Evolutionary conservation across 2,329 filamentous ascomycete genomes (phyloP), one percentile per base, ranked within the genome.

Genomic region (Blastomyces gilchristii): DNA sequence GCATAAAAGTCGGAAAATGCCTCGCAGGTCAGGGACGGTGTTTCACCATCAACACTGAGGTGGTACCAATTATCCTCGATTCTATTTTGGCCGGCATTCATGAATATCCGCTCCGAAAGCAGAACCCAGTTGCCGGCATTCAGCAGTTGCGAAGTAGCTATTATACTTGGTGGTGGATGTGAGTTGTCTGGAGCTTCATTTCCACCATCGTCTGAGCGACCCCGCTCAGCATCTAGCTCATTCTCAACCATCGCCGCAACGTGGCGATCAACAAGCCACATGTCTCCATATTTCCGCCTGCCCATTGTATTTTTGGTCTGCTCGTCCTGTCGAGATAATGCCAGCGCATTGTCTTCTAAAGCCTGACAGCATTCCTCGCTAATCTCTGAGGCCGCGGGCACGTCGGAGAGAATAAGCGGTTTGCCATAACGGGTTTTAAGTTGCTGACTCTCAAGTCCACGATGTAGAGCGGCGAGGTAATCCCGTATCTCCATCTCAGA

Each of bases 1-100:
- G 83, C 83, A 69, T 91, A 82, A 54, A 96, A 87, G 68, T 94
- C 90, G 5, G 84, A 81, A n/a, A 95, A 81, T 0, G 89, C 86
- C 1, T 89, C 91, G 7, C 86, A 83, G 67, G 88, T 86, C 28
- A 96, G 83, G 0, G 87, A 85, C 0, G 91, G 91, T 2, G 78
- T 78, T 63, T 83, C 80, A 3, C 69, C 69, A 61, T 73, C 72
- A 37, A 82, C 80, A 25, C 82, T 80, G 8, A 89, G 69, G 49
- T 78, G 79, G 43, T 77, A 78, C 90, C 89, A 95, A 71, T 90
- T 91, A 62, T 84, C 81, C 62, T 85, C 83, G 14, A 80, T 76
- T 52, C 82, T 77, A 1, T 78, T 72, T 14, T 81, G 81, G 65
- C 77, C 78, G 28, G 76, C 68, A 64, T 92, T 93, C 90, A 95